Base-by-base conservation (phyloP, 2,329 filamentous ascomycete species). In the Colletotrichum sp. region DNA sequence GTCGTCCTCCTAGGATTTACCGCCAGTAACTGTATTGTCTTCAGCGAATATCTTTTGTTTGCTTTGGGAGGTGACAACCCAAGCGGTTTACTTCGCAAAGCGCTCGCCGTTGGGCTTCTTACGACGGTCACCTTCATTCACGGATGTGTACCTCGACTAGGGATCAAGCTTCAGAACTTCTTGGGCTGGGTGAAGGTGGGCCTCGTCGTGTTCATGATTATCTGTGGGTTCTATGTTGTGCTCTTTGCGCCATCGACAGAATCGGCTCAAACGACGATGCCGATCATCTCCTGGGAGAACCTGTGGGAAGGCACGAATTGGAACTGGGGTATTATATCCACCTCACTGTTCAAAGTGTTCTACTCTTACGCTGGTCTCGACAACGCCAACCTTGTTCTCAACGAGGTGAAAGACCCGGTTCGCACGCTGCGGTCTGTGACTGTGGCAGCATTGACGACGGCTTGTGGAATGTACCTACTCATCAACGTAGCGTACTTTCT, bases 361-460 rank as follows among this genome's bases (percentile, higher is more conserved):
- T 94, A 94, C 81, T 93, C 92, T 0, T 95, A 94, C 72, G 87
- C 92, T 0, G 93, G 93, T 0, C 85, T 93, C 14, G 90, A 88
- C 68, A 95, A 94, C 75, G 87, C 92, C 77, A 94, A 93, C 83
- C 93, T 94, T 78, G 93, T 95, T 6, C 85, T 95, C 67, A 94
- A 93, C 80, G 93, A 95, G 81, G 93, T 95, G 24, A 91, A 91
- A 75, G 88, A 95, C 75, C 93, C 93, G 0, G 89, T 95, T 1
- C 85, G 89, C 16, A 95, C 93, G 0, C 82, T 95, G 18, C 92
- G 90, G 68, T 91, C 90, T 0, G 93, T 93, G 2, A 90, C 91
- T 0, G 85, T 91, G 1, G 86, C 89, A 0, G 92, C 92, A 1
- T 84, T 95, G 9, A 78, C 88, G 0, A 94, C 93, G 0, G 90